Conservation (phyloP, 164 flowering plant species). For the Chloranthus sessilifolius region DNA sequence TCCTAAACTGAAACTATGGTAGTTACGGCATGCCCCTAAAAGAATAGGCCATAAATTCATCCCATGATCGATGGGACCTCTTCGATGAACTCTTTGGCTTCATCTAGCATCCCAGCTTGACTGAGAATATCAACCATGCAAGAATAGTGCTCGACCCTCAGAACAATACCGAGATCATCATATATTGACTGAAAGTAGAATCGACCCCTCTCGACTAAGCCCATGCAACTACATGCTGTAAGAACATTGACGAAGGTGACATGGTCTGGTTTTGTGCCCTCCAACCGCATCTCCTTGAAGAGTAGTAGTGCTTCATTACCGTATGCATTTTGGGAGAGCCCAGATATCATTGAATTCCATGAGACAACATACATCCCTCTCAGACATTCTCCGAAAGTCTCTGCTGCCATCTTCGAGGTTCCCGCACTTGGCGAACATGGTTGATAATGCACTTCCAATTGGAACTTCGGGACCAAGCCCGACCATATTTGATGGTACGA, state of each 20-base stretch:
- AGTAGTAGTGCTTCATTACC: conserved; percentile 62
- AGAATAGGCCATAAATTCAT: conserved; percentile 69
- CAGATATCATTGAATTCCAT: conserved; percentile 91
- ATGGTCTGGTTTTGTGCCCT: conserved; percentile 55
- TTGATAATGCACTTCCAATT: conserved; percentile 74
- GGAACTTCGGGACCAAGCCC: no score
- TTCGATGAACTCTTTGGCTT: conserved; percentile 76
- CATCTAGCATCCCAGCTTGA: conserved; percentile 62
- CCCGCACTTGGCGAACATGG: conserved; percentile 85
- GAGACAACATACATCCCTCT: conserved; percentile 58
- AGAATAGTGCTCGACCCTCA: conserved; percentile 67
- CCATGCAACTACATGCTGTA: conserved; percentile 85
- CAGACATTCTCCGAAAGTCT: conserved; percentile 54
- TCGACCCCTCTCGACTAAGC: conserved; percentile 64
- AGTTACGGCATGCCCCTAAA: conserved; percentile 55
- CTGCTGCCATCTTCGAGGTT: conserved; percentile 48
- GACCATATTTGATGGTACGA: no score
- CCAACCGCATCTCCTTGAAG: conserved; percentile 59
- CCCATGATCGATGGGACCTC: conserved; percentile 53
- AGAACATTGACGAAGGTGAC: conserved; percentile 78
- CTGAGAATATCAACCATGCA: conserved; percentile 84
- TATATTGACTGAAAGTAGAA: conserved; percentile 54
- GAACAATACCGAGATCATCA: conserved; percentile 38
- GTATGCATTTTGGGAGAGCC: conserved; percentile 66
- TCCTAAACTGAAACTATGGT: conserved; percentile 52